phyloP scores from a whole-genome alignment of 2,329 filamentous ascomycete species.

The Sarocladium brachiariae region DNA sequence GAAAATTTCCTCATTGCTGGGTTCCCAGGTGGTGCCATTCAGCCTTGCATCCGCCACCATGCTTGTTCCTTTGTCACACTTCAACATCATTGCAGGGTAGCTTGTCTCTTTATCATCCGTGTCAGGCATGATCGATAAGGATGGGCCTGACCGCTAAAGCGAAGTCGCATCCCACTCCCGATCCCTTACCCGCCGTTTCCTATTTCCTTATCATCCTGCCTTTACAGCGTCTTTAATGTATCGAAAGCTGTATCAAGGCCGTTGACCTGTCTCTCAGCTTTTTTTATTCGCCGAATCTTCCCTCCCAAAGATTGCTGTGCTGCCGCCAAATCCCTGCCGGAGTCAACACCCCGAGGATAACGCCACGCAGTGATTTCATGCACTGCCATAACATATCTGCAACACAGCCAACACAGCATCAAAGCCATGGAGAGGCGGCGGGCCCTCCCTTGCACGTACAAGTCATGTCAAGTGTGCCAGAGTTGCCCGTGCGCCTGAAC shows the following conservation, averaged over 20 bases:
- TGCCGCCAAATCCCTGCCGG: neutral
- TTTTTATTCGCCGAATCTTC: too few species aligned
- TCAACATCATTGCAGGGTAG: slow-evolving; percentile 9
- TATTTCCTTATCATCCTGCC: neutral
- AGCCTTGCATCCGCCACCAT: slow-evolving; percentile 3
- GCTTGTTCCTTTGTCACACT: neutral
- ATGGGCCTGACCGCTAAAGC: slow-evolving; percentile 5
- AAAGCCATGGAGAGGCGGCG: slow-evolving; percentile 4
- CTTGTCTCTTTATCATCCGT: neutral
- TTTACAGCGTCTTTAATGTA: neutral
- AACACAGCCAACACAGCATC: neutral
- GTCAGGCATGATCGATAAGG: neutral
- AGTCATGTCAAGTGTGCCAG: slow-evolving; percentile 19
- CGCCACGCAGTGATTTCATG: slow-evolving; percentile 22
- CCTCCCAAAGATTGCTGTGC: too few species aligned
- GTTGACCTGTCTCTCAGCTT: too few species aligned
- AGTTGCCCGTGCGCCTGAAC: neutral
- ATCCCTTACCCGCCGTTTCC: slow-evolving; percentile 3
- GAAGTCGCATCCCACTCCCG: neutral
- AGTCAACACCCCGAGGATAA: neutral
- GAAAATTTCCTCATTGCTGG: too few species aligned
- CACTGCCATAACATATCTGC: slow-evolving; percentile 20
- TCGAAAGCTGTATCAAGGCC: neutral
- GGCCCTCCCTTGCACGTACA: neutral
- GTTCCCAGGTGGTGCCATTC: neutral